Conservation (phyloP, 148 eudicot species). For the Rhododendron molle region DNA sequence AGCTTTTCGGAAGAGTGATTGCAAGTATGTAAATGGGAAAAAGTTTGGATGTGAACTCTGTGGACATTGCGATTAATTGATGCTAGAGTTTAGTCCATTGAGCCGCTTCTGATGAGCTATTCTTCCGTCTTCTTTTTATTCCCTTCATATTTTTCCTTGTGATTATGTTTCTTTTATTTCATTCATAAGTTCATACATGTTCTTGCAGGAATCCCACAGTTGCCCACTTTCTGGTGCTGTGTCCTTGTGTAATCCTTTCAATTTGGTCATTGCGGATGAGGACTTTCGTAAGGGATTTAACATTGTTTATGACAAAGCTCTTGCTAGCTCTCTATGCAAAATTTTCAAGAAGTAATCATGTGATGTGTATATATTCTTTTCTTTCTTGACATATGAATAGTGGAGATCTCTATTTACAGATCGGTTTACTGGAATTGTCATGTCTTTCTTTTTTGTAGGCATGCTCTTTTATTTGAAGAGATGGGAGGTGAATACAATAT, state of each 20-base stretch:
- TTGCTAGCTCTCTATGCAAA: conserved; percentile 67
- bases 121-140: not conserved
- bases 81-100: not conserved
- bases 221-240: conserved; percentile 88
- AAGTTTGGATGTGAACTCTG: not conserved
- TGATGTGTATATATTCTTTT: not conserved
- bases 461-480: conserved; percentile 76
- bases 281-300: conserved; percentile 91
- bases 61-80: not conserved
- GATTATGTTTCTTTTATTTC: not conserved
- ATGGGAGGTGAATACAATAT: conserved; percentile 86
- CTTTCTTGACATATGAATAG: not conserved
- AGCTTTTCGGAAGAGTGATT: not conserved
- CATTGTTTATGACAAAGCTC: conserved; percentile 76
- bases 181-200: not conserved
- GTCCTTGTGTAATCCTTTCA: conserved; percentile 94
- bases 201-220: conserved; percentile 59
- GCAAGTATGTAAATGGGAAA: not conserved
- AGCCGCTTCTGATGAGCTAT: not conserved
- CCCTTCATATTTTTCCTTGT: not conserved
- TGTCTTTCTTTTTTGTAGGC: conserved; percentile 38
- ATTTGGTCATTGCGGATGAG: conserved; percentile 87
- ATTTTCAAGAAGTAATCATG: conserved; percentile 65
- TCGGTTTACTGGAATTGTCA: conserved; percentile 7
- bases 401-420: conserved; percentile 4